Evolutionary conservation across 2,329 filamentous ascomycete species (phyloP), one percentile per base, ranked within the genome.

Genomic region (Cyphellophora attinorum): DNA sequence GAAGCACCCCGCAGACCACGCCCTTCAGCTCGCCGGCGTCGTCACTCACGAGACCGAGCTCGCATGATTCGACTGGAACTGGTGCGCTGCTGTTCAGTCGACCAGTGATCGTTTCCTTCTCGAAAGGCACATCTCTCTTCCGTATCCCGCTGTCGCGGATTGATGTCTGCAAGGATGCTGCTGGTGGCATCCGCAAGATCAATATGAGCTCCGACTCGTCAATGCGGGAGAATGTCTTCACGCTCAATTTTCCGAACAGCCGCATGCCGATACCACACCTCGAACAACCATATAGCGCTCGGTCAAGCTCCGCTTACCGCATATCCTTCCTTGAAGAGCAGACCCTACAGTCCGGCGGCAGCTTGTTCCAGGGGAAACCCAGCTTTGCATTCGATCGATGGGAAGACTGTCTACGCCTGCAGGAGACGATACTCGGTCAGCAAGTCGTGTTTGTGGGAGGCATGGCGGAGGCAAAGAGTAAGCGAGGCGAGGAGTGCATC

Each of bases 401-500:
- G 57, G 45, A 52, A 33, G 60, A 63, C 45, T 62, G 60, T 33
- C 47, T 59, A 3, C 51, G 52, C 19, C 61, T 63, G 29, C 60
- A 63, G 36, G 60, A 63, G 38, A 36, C 57, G 3, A 42, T 63
- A 2, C 53, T 63, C 5, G 50, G 51, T 11, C 55, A 59, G 3
- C 56, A 55, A 34, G 45, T 63, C 18, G 38, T 60, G 15, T 60
- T 62, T 31, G 56, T 61, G 19, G 58, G 56, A 0, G 60, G 60
- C 1, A 60, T 63, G 33, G 59, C 59, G 2, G 58, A 61, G 36
- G 59, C 58, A 27, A 61, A 59, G 29, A 62, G 59, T 28, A 63
- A 61, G 39, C 57, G 60, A 5, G 60, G 60, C 1, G 60, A 63
- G 38, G 60, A 63, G 49, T 61, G 59, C 34, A 62, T 63, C 47